Base-by-base conservation (phyloP, 1,139 yeast genomes). In the Yamadazyma pseudoaaseri region DNA sequence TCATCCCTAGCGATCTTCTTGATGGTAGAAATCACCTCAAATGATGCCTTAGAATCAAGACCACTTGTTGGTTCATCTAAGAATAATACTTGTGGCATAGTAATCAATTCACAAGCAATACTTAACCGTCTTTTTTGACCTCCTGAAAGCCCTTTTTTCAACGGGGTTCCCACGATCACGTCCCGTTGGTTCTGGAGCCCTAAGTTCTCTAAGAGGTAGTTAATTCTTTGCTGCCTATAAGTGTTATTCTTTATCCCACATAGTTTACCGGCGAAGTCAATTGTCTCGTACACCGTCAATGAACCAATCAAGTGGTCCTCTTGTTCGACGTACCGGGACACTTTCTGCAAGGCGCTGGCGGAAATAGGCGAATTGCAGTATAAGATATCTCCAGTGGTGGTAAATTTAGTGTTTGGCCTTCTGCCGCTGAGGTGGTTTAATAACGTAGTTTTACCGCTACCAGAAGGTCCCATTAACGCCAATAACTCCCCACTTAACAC, bases 51-150 rank as follows among this genome's bases (percentile, higher is more conserved):
- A 3, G 96, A 80, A 56, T 92, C 98, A 42, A 92, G 65, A 0
- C 98, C 98, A 0, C 96, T 86, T 0, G 98, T 92, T 20, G 95
- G 95, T 53, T 86, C 95, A 60, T 86, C 95, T 40, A 86, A 64
- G 47, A 85, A 50, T 18, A 56, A 43, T 27, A 56, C 43, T n/a
- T 47, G 40, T 1, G 60, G 61, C 32, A 45, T 45, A 4, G 59
- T 54, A 9, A 54, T 48, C 30, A 56, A 41, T 31, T 56, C 58
- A 18, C 51, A 50, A 14, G 55, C 60, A 32, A 56, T 49, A 23
- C 57, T 52, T 27, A 55, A 48, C 38, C 58, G 47, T 46, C 56
- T 49, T 27, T 55, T 50, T 34, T 53, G 56, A 6, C 55, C 58
- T 13, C 54, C 58, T 31, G 53, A 48, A 27, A 52, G 43, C 10